Percentiles rank a stretch among this genome's conserved stretches.
Evolutionary conservation across 768 basidiomycete genomes (phyloP).

Genomic region (Pholiota conissans): DNA sequence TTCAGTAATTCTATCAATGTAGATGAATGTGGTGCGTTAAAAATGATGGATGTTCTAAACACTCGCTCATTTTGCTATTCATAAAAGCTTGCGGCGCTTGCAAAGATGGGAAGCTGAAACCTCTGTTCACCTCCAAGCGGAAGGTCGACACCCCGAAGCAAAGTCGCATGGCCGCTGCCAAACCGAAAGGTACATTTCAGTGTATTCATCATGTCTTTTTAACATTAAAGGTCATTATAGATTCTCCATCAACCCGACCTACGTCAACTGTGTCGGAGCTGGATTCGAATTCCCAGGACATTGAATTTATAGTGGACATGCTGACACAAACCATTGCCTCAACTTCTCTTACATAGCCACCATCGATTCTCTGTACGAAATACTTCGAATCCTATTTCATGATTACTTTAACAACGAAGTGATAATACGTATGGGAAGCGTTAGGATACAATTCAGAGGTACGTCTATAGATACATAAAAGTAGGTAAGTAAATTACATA

Average conservation of each 20-base stretch:
- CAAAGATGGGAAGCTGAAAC: conserved; percentile 55
- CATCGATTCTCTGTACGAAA: too few relatives aligned
- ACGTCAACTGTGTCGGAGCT: neutral
- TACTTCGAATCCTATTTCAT: too few relatives aligned
- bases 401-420: too few relatives aligned
- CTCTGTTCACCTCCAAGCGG: conserved; percentile 49
- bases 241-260: conserved; percentile 30
- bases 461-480: conserved; percentile 3
- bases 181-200: conserved; percentile 40
- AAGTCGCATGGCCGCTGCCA: conserved; percentile 44
- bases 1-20: conserved; percentile 72
- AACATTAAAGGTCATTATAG: conserved; percentile 18
- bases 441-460: neutral
- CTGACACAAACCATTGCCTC: conserved; percentile 9
- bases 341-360: conserved; percentile 4
- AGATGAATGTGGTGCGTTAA: conserved; percentile 53
- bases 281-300: conserved; percentile 34
- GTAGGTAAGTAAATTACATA: neutral
- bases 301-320: neutral
- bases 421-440: too few relatives aligned
- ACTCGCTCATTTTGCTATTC: neutral
- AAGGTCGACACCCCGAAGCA: conserved; percentile 35
- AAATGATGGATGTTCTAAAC: neutral
- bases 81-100: conserved; percentile 70
- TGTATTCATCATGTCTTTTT: neutral